Evolutionary conservation across 768 basidiomycete species (phyloP).

Genomic region (Brasilioporus rufonigricans): DNA sequence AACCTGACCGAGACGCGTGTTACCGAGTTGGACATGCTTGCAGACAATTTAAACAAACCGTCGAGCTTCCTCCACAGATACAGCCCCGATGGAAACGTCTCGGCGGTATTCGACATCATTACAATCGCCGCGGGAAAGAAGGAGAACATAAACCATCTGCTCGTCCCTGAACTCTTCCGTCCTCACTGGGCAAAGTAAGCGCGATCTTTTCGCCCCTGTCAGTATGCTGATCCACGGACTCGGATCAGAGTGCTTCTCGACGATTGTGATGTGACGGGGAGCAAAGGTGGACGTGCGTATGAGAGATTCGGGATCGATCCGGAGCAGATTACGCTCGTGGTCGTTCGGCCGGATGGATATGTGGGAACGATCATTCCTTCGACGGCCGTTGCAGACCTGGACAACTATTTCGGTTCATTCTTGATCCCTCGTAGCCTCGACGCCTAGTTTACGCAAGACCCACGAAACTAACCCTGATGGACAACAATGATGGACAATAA

Average conservation of each 20-base stretch:
- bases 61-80: too few species aligned
- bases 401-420: background rate
- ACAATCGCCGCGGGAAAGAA: slow-evolving; percentile 28
- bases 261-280: slow-evolving; percentile 21
- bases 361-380: slow-evolving; percentile 33
- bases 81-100: slow-evolving; percentile 11
- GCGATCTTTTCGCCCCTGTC: background rate
- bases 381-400: too few species aligned
- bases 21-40: slow-evolving; percentile 22
- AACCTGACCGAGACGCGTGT: slow-evolving; percentile 17
- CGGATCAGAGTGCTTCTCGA: slow-evolving; percentile 34
- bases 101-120: slow-evolving; percentile 29
- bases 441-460: too few species aligned
- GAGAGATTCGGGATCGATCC: slow-evolving; percentile 32
- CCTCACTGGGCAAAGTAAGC: slow-evolving; percentile 43
- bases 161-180: slow-evolving; percentile 33
- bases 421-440: too few species aligned
- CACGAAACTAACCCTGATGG: too few species aligned
- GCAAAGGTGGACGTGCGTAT: slow-evolving; percentile 34
- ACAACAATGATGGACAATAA: too few species aligned
- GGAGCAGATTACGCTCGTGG: too few species aligned
- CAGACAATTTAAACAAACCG: slow-evolving; percentile 21
- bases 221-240: background rate
- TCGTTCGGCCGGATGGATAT: slow-evolving; percentile 41
- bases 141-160: slow-evolving; percentile 24